Base-by-base conservation (phyloP, 768 basidiomycete genomes). In the Filobasidium floriforme region DNA sequence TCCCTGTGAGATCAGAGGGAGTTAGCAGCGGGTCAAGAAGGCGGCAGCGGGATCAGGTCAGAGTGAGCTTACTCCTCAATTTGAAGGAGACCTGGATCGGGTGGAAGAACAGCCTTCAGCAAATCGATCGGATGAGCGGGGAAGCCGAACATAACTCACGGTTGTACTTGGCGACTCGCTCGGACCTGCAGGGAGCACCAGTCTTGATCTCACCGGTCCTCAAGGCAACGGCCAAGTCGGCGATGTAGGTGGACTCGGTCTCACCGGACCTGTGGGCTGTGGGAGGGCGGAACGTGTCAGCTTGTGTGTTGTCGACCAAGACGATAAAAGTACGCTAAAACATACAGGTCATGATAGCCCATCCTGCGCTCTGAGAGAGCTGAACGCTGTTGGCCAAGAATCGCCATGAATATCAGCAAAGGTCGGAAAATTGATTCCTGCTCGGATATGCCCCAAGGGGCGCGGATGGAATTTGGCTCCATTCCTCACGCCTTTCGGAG, bases 161-260 rank as follows among this genome's bases (percentile, higher is more conserved):
- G 76, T 93, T 93, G 84, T 92, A 80, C 68, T 75, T 75, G 66
- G 63, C 37, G 28, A 97, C 89, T 82, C 96, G 94, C 83, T 98
- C 96, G 73, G 87, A 89, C 70, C 93, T 85, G 68, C 91, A 92
- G 41, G 93, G 94, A 51, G 93, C 93, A 81, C 94, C 94, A 57
- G 94, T 96, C 88, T 99, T 98, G 85, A 97, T 96, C 81, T 94
- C 28, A 19, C 76, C 77, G 54, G 78, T 79, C 66, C 68, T 70
- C 71, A 97, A 90, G 59, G 89, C 96, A 72, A 98, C 92, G 69
- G 87, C 86, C 71, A 97, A 87, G 80, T 97, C 92, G 69, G 93
- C 91, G 75, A 98, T 97, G 80, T 92, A 83, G 63, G 91, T 93
- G 82, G 91, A 92, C 82, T 96, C 93, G 41, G 94, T 98, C 85